Evolutionary conservation across 2,329 filamentous ascomycete genomes (phyloP), one percentile per base, ranked within the genome.

Genomic region (Stromatinia cepivora): DNA sequence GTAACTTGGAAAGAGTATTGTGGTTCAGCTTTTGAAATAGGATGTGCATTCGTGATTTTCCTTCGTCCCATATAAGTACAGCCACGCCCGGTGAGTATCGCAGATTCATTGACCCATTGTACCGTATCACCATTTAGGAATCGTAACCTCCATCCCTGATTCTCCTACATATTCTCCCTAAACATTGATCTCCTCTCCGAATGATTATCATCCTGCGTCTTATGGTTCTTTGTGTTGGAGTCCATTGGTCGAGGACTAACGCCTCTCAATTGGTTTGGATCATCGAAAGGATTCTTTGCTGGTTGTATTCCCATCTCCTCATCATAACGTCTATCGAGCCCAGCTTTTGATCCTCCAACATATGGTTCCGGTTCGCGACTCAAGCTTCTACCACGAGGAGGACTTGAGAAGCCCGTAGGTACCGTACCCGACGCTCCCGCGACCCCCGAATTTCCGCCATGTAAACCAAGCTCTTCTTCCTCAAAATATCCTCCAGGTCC

Each of bases 181-280:
- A 92, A 93, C 73, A 91, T 84, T 71, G 89, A 92, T 77, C 86
- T 85, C 79, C 90, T 83, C 81, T 90, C 89, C 11, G 86, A 86
- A n/a, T 87, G 87, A 77, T 87, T 90, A 69, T 86, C 84, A 34
- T 73, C 70, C 69, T 80, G 79, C 48, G 63, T 45, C 34, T 67
- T 71, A 34, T 72, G 67, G 20, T 77, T 80, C 65, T 78, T 75
- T 54, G 72, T 20, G 45, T 36, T 31, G 42, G 84, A 84, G 63
- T 88, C 83, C 73, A 91, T 86, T n/a, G 92, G 92, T 73, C 92
- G 80, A 4, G 92, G 92, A 79, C 91, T 94, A 42, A 94, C 88
- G 36, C 90, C 91, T 68, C 91, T 81, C 79, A 92, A 75, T 78
- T 88, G 88, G 11, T 86, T 87, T 66, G 81, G 75, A 74, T 92